These are phyloP conservation scores for Podila horticola DNA, from an alignment of 192 early-diverging fungal species.

Conservation along the genomic window DNA sequence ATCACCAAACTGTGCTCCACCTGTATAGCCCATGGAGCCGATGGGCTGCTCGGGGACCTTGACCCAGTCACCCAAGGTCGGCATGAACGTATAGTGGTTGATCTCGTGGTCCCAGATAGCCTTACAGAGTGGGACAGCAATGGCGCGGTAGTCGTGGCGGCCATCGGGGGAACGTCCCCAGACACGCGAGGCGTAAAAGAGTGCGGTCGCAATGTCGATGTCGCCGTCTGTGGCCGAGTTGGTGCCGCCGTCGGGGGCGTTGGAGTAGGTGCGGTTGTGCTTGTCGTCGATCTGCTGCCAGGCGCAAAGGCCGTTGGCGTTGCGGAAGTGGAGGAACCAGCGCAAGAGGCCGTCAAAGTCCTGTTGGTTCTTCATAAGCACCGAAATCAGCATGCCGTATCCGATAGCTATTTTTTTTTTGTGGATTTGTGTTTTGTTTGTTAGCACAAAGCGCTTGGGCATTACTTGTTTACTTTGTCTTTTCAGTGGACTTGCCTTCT, in stretches of 20 bases:
- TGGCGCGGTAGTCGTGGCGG: slow-evolving; percentile 54
- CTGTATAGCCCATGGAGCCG: slow-evolving; percentile 12
- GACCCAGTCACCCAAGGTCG: slow-evolving; percentile 63
- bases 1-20: slow-evolving; percentile 49
- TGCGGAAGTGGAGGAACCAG: slow-evolving; percentile 60
- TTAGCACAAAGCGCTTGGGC: background rate
- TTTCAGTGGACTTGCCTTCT: slow-evolving; percentile 51
- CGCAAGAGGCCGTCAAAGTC: slow-evolving; percentile 65
- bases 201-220: slow-evolving; percentile 62
- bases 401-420: slow-evolving; percentile 41
- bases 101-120: slow-evolving; percentile 63
- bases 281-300: slow-evolving; percentile 64
- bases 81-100: slow-evolving; percentile 60
- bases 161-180: slow-evolving; percentile 55
- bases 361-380: slow-evolving; percentile 59
- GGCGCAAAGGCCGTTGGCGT: slow-evolving; percentile 54
- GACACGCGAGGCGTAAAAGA: slow-evolving; percentile 57
- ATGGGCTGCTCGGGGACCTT: slow-evolving; percentile 25
- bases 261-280: slow-evolving; percentile 30
- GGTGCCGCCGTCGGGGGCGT: slow-evolving; percentile 59
- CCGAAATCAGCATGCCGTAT: slow-evolving; percentile 66
- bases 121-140: slow-evolving; percentile 52
- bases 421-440: background rate
- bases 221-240: slow-evolving; percentile 67
- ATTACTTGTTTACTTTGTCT: too few species aligned